Conservation (phyloP, 345 rosid species). For the Gossypioides kirkii region DNA sequence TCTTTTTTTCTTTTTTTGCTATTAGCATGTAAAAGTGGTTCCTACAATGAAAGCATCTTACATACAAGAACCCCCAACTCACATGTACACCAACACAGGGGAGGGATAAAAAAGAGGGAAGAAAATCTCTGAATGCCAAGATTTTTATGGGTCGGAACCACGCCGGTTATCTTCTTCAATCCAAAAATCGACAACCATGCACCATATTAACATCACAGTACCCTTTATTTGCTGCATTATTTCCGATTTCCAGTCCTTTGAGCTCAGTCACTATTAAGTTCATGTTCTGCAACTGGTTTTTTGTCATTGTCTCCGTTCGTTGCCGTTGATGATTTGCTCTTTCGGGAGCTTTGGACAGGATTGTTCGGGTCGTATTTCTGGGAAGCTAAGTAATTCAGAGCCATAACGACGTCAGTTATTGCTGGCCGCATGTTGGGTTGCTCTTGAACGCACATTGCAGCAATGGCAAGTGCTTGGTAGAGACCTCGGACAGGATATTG, state of each 20-base stretch:
- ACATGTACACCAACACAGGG: slow-evolving; percentile 32
- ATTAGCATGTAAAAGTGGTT: slow-evolving; percentile 18
- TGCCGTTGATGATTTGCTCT: slow-evolving; percentile 13
- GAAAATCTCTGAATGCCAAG: slow-evolving; percentile 16
- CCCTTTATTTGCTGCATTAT: slow-evolving; percentile 3
- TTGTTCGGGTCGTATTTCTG: slow-evolving; percentile 46
- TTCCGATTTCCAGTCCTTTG: neutral
- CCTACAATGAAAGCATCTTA: slow-evolving; percentile 27
- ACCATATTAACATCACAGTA: slow-evolving; percentile 13
- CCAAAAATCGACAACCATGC: slow-evolving; percentile 38
- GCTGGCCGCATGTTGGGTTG: slow-evolving; percentile 77
- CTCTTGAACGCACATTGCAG: slow-evolving; percentile 96
- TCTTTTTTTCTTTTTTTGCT: neutral
- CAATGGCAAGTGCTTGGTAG: slow-evolving; percentile 85
- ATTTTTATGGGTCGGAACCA: neutral
- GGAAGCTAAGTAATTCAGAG: slow-evolving; percentile 69
- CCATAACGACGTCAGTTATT: slow-evolving; percentile 72
- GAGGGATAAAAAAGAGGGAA: neutral
- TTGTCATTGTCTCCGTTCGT: slow-evolving; percentile 12
- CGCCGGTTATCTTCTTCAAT: slow-evolving; percentile 26
- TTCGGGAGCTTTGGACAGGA: slow-evolving; percentile 28
- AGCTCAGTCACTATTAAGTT: neutral
- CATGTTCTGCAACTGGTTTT: slow-evolving; percentile 6
- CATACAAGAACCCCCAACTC: slow-evolving; percentile 29
- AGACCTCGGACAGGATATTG: slow-evolving; percentile 71